phyloP scores from a whole-genome alignment of 2,329 filamentous ascomycete genomes.

The Fusarium nanum region DNA sequence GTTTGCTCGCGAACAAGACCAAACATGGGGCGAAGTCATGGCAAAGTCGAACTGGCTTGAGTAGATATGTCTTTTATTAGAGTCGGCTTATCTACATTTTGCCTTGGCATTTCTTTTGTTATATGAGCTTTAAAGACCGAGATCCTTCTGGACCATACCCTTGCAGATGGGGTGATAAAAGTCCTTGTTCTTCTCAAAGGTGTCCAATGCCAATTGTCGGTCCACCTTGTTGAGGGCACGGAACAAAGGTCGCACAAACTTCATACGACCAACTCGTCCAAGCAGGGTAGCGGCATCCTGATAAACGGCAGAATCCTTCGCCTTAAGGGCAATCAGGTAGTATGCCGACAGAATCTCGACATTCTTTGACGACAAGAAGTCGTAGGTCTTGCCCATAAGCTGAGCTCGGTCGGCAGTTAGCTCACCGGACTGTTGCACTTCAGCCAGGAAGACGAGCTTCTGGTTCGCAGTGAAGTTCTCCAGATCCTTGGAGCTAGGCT shows the following conservation, averaged over 20 bases:
- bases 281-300: conserved; percentile 78
- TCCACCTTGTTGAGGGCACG: conserved; percentile 80
- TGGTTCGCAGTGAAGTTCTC: conserved; percentile 85
- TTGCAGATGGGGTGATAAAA: conserved; percentile 97
- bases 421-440: conserved; percentile 72
- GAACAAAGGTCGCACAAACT: conserved; percentile 92
- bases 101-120: not conserved
- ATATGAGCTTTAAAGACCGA: conserved; percentile 57
- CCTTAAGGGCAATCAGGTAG: conserved; percentile 81
- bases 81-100: not conserved
- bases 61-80: conserved; percentile 34
- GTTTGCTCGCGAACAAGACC: conserved; percentile 58
- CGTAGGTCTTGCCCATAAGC: conserved; percentile 80
- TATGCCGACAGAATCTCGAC: conserved; percentile 87
- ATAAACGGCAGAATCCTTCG: conserved; percentile 76
- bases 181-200: conserved; percentile 86
- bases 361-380: conserved; percentile 79
- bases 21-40: conserved; percentile 62
- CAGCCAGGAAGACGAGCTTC: conserved; percentile 89
- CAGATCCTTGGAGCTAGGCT: conserved; percentile 76
- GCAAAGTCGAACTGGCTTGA: conserved; percentile 56
- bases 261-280: conserved; percentile 91
- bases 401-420: conserved; percentile 74
- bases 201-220: conserved; percentile 77
- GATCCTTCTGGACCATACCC: conserved; percentile 86